Conservation (phyloP, 441 rosid genomes). For the Corymbia calophylla region DNA sequence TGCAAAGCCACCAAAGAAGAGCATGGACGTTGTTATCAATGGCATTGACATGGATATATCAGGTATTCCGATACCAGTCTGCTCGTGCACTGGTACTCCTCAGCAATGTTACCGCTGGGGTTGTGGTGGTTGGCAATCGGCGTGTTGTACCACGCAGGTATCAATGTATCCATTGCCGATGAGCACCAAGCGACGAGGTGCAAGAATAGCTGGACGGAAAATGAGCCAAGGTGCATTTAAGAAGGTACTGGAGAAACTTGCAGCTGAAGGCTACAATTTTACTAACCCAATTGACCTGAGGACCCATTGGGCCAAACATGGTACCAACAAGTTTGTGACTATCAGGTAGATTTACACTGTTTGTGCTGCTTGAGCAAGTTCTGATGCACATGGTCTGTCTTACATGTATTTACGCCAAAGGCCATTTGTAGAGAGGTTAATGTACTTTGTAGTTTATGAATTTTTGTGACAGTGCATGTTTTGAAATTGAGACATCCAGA, state of each 20-base stretch:
- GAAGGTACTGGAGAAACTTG: slow-evolving; percentile 80
- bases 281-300: slow-evolving; percentile 81
- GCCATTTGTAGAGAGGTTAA: slow-evolving; percentile 34
- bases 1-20: slow-evolving; percentile 71
- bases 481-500: neutral
- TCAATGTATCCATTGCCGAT: slow-evolving; percentile 88
- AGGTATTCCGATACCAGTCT: slow-evolving; percentile 79
- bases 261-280: slow-evolving; percentile 66
- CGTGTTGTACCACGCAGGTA: slow-evolving; percentile 83
- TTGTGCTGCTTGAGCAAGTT: neutral
- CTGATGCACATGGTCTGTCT: slow-evolving; percentile 24
- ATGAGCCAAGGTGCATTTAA: slow-evolving; percentile 98
- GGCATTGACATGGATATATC: slow-evolving; percentile 88
- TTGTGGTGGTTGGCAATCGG: slow-evolving; percentile 98
- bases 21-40: slow-evolving; percentile 71
- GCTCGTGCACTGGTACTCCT: slow-evolving; percentile 79
- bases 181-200: slow-evolving; percentile 89
- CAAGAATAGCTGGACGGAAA: slow-evolving; percentile 90
- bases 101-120: slow-evolving; percentile 97
- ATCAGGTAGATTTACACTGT: slow-evolving; percentile 58
- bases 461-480: slow-evolving; percentile 7
- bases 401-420: slow-evolving; percentile 35
- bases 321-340: slow-evolving; percentile 97
- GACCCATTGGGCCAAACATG: slow-evolving; percentile 95
- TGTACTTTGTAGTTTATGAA: slow-evolving; percentile 26